Conservation (phyloP, 768 basidiomycete species). For the Rickenella mellea region DNA sequence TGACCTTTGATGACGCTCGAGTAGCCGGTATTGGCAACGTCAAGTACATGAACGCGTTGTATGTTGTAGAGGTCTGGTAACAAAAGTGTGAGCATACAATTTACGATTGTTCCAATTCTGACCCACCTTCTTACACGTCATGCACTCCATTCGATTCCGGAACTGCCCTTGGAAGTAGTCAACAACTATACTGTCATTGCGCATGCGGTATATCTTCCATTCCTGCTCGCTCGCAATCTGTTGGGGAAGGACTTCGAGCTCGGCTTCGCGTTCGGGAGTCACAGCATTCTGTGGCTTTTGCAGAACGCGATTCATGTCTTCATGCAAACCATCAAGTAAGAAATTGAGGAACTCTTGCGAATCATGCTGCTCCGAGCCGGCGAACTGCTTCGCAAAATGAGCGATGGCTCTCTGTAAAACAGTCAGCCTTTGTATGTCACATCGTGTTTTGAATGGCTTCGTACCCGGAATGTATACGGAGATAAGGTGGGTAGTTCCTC, state of each 20-base stretch:
- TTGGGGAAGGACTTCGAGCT: constrained; percentile 76
- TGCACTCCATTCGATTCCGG: constrained; percentile 77
- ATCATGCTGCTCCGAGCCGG: constrained; percentile 88
- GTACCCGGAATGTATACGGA: constrained; percentile 77
- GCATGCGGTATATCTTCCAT: constrained; percentile 82
- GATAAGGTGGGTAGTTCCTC: constrained; percentile 76
- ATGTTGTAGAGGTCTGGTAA: constrained; percentile 87
- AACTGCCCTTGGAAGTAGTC: constrained; percentile 99
- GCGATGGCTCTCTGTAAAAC: constrained; percentile 46
- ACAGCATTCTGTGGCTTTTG: constrained; percentile 54
- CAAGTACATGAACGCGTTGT: constrained; percentile 93
- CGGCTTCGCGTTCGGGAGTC: constrained; percentile 76
- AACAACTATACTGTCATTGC: constrained; percentile 90
- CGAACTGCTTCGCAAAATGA: constrained; percentile 60
- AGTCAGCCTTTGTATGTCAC: constrained; percentile 9
- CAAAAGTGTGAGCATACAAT: constrained; percentile 6
- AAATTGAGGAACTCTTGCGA: constrained; percentile 96
- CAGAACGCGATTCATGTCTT: constrained; percentile 78
- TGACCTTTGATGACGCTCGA: constrained; percentile 46
- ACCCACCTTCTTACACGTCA: constrained; percentile 80
- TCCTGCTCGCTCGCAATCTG: constrained; percentile 89
- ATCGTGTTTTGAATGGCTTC: constrained; percentile 10
- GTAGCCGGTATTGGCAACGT: constrained; percentile 78
- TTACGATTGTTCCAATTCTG: constrained; percentile 10
- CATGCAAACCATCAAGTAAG: constrained; percentile 86